These are phyloP conservation scores for Pochonia chlamydosporia DNA, from an alignment of 2,329 filamentous ascomycete genomes.

Conservation along the genomic window DNA sequence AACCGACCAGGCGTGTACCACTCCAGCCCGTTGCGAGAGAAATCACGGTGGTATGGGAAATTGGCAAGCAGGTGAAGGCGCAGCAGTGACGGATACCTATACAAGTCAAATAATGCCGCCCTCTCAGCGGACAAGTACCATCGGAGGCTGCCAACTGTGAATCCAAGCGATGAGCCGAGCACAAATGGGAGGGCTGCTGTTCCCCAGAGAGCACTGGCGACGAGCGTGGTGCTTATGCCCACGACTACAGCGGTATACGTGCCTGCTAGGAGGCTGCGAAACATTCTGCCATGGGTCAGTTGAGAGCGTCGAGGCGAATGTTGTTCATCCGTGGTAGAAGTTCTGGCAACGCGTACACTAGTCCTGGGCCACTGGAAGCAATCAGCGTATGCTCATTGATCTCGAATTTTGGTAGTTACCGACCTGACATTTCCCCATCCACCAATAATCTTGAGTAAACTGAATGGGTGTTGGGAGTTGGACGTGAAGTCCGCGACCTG, in stretches of 20 bases:
- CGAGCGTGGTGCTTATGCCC: constrained; percentile 11
- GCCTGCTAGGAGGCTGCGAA: constrained; percentile 18
- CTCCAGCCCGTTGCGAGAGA: constrained; percentile 2
- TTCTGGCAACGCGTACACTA: constrained; percentile 11
- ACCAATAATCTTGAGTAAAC: constrained; percentile 12
- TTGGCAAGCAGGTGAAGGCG: constrained; percentile 16
- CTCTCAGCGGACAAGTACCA: constrained; percentile 15
- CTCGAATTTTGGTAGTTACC: neutral
- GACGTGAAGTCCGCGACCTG: constrained; percentile 6
- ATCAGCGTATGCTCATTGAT: too few species aligned
- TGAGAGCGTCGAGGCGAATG: too few species aligned
- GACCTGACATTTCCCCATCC: constrained; percentile 15
- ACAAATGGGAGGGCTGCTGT: constrained; percentile 17
- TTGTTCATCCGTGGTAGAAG: too few species aligned
- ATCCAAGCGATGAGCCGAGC: constrained; percentile 15
- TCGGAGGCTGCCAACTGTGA: constrained; percentile 13
- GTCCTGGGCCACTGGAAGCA: constrained; percentile 6
- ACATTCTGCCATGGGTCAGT: constrained; percentile 11
- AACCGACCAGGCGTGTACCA: constrained; percentile 12
- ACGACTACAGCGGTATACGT: constrained; percentile 13
- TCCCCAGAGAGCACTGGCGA: constrained; percentile 15
- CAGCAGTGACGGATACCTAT: constrained; percentile 15
- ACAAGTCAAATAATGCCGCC: constrained; percentile 13
- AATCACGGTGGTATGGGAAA: constrained; percentile 15
- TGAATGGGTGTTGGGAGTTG: constrained; percentile 6